Conservation (phyloP, 768 basidiomycete genomes). For the Russula brevipes region DNA sequence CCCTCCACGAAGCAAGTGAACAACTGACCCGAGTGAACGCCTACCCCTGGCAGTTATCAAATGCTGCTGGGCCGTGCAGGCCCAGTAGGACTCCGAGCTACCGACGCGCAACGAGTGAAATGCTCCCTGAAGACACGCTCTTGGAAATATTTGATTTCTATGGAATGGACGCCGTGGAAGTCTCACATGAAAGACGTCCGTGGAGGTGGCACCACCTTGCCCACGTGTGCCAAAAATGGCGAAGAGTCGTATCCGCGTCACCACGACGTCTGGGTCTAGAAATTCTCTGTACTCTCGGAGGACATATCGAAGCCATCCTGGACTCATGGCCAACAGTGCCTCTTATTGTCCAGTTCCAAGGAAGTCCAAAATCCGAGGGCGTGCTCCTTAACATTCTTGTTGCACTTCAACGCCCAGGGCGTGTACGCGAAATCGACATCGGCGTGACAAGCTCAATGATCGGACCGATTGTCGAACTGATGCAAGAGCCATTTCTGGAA, state of each 20-base stretch:
- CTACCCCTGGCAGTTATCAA: not conserved
- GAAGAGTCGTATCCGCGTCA: not conserved
- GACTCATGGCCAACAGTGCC: constrained; percentile 1
- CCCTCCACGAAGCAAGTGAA: not conserved
- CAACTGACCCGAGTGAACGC: not conserved
- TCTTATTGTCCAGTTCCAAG: not conserved
- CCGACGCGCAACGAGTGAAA: not conserved
- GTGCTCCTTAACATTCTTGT: not conserved
- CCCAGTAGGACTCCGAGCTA: not conserved
- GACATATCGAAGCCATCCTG: not conserved
- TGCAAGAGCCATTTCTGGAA: constrained; percentile 27
- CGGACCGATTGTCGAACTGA: constrained; percentile 28
- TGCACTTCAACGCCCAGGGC: not conserved
- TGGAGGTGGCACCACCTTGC: constrained; percentile 2
- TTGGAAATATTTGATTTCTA: not conserved
- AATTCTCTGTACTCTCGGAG: not conserved
- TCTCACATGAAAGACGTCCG: not conserved
- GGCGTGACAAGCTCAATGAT: not conserved
- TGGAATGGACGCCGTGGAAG: not conserved
- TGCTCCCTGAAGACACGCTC: not conserved
- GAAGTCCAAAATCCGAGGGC: not conserved
- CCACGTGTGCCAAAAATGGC: constrained; percentile 5
- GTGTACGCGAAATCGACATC: not conserved
- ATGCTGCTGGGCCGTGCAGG: not conserved
- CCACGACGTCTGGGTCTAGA: not conserved